phyloP scores from a whole-genome alignment of 2,329 filamentous ascomycete genomes.

The Pleoardoris graminearum region DNA sequence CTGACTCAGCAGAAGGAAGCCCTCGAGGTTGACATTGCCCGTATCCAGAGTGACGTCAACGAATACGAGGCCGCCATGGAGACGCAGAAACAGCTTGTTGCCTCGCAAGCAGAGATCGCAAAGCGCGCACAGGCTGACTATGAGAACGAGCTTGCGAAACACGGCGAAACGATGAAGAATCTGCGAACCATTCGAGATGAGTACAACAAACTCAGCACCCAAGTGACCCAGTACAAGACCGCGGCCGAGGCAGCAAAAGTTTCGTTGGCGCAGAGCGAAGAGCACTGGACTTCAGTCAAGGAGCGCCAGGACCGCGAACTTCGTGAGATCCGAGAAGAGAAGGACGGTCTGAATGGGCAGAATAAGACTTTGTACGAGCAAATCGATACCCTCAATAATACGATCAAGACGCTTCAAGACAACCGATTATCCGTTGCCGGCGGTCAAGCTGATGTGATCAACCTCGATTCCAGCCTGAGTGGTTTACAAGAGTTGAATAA shows the following conservation, averaged over 20 bases:
- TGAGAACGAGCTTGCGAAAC: conserved; percentile 90
- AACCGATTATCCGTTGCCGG: conserved; percentile 62
- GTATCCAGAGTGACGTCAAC: conserved; percentile 82
- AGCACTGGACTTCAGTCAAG: conserved; percentile 83
- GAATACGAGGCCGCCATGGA: conserved; percentile 77
- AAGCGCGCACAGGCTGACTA: conserved; percentile 93
- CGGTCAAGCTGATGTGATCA: conserved; percentile 55
- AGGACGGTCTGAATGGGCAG: conserved; percentile 83
- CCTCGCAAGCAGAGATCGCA: conserved; percentile 90
- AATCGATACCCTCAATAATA: conserved; percentile 77
- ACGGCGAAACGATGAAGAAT: conserved; percentile 89
- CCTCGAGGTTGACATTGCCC: conserved; percentile 76
- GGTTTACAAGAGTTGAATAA: conserved; percentile 88
- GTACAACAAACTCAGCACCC: conserved; percentile 78
- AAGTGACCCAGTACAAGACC: conserved; percentile 72
- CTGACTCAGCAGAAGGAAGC: conserved; percentile 81
- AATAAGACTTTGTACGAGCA: conserved; percentile 91
- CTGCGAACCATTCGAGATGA: conserved; percentile 79
- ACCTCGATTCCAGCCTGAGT: conserved; percentile 65
- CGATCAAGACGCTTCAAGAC: conserved; percentile 80
- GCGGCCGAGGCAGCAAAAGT: conserved; percentile 86
- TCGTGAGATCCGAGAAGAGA: conserved; percentile 72
- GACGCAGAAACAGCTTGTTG: conserved; percentile 87
- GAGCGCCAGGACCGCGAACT: conserved; percentile 84
- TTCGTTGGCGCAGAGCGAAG: conserved; percentile 76